Base-by-base conservation (phyloP, 2,329 filamentous ascomycete species). In the Akanthomyces dipterigenus region DNA sequence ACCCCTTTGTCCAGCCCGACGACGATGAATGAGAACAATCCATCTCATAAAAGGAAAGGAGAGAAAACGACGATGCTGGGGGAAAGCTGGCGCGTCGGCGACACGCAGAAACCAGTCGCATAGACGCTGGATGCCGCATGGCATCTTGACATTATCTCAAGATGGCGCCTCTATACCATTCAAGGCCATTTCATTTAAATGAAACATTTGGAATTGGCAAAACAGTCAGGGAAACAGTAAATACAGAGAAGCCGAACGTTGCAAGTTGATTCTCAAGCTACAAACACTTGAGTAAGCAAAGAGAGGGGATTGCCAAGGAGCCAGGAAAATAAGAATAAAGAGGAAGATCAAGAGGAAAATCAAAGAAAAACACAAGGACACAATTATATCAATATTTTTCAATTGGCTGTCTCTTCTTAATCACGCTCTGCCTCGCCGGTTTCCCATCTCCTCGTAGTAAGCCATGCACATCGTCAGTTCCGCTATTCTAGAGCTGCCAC, bases 1-100 rank as follows among this genome's bases (percentile, higher is more conserved):
- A 99, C 74, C 95, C 95, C 0, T 99, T 98, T 71, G 80, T 89
- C 58, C 86, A 91, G 70, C 80, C 83, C 26, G 88, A 91, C 53
- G 88, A 91, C 66, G 85, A 81, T n/a, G 42, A 62, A 7, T 38
- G 34, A 5, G 14, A 18, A 49, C 12, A 31, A 8, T 22, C 22
- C 22, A 22, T 1, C 14, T 26, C 1, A 46, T 18, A 4, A 46
- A 46, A 3, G 28, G 24, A 20, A 50, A 45, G 26, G 43, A 45
- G 38, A 31, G 22, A 46, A 56, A 20, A 45, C 7, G 11, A 9
- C 31, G 31, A 34, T 34, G 31, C 31, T 31, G 7, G 31, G 3
- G 31, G 8, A 34, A 34, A 2, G 8, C 31, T 7, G 11, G 31
- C 31, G 4, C 8, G 3, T 7, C 11, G 4, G 11, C 31, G 31